phyloP scores from a whole-genome alignment of 345 rosid genomes.

The Geranium rotundifolium region DNA sequence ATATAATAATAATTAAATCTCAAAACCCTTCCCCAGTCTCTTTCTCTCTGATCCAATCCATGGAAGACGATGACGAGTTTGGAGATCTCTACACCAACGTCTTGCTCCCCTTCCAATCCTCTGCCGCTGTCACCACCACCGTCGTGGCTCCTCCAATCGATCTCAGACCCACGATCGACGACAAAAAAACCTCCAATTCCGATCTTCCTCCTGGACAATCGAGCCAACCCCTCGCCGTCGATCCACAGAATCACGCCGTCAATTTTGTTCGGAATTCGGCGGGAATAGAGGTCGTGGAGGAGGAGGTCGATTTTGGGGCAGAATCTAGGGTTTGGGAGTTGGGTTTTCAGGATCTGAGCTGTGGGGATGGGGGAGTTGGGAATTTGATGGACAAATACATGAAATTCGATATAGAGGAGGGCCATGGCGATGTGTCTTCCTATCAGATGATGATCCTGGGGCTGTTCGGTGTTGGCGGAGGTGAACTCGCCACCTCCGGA shows the following conservation, averaged over 20 bases:
- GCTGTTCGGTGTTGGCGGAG: slow-evolving; percentile 21
- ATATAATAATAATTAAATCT: too few species aligned
- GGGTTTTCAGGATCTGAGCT: too few species aligned
- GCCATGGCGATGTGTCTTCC: slow-evolving; percentile 16
- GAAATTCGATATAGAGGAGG: slow-evolving; percentile 80
- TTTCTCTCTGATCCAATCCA: slow-evolving; percentile 9
- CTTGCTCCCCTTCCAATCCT: slow-evolving; percentile 38
- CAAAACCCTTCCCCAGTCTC: slow-evolving; percentile 19
- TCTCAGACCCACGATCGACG: slow-evolving; percentile 36
- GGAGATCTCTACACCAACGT: slow-evolving; percentile 98
- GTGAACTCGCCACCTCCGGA: too few species aligned
- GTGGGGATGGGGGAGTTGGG: slow-evolving; percentile 9
- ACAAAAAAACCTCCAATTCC: not conserved
- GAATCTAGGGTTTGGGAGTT: slow-evolving; percentile 38
- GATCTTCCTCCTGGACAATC: not conserved
- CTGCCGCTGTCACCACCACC: slow-evolving; percentile 19
- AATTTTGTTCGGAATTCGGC: not conserved
- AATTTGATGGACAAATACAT: slow-evolving; percentile 4
- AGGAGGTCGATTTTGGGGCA: slow-evolving; percentile 12
- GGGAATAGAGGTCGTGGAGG: too few species aligned
- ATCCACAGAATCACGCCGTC: not conserved
- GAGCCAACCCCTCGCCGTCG: not conserved
- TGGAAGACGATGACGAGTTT: slow-evolving; percentile 99
- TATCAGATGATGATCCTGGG: slow-evolving; percentile 55
- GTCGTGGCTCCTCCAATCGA: slow-evolving; percentile 36